Evolutionary conservation across 306 rosid genomes (phyloP), one percentile per base, ranked within the genome.

Genomic region (Prunus kanzakura): DNA sequence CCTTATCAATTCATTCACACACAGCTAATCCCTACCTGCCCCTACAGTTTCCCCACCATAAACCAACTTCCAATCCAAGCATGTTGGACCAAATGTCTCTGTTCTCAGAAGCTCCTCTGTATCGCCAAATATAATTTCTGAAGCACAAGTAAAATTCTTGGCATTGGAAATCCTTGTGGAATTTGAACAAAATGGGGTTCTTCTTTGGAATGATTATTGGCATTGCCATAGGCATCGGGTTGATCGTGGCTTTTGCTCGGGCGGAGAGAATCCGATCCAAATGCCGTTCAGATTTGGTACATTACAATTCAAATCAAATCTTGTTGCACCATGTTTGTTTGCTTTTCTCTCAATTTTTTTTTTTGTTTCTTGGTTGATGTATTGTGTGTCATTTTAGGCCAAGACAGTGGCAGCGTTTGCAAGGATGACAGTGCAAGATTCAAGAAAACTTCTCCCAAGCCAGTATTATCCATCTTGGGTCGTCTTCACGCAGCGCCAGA

Each of bases 381-480:
- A 56, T 56, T n/a, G 3, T 73, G 69, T 51, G 19, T 2, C 30
- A 49, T 18, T 15, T 64, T 23, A 94, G 98, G 95, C 98, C 9
- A 85, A 79, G 79, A 88, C 87, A 22, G 76, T 91, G 45, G 97
- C 96, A 30, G 84, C 79, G 25, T 87, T 94, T 81, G 97, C 98
- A 7, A 91, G 93, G 69, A 78, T 94, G 91, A 94, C 97, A 19
- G 93, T 89, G 79, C 82, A 86, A 54, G 98, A 94, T 84, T 94
- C 96, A 4, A 90, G 90, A 78, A 91, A 83, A 29, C 76, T 94
- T 77, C 82, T 94, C 23, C 86, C 95, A 8, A 71, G 82, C 25
- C 82, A 87, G 46, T 85, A 76, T 73, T 94, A 86, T 78, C 98
- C 98, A 3, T 16, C 93, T 41, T 94, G 98, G 98, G 93, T 94